These are phyloP conservation scores for Amylocystis lapponica DNA, from an alignment of 768 basidiomycete genomes.

Conservation along the genomic window DNA sequence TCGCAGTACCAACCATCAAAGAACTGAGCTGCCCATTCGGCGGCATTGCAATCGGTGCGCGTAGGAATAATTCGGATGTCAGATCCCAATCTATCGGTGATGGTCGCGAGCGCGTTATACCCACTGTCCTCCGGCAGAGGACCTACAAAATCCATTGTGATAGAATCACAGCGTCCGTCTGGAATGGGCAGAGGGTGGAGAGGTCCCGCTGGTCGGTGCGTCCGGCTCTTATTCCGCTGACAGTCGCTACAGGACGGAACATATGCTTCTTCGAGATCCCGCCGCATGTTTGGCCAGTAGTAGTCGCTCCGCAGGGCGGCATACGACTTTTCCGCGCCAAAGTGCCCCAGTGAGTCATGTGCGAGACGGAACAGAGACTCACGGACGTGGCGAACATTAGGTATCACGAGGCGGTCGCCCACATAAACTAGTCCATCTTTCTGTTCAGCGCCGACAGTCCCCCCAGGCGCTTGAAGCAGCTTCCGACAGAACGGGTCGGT, in stretches of 20 bases:
- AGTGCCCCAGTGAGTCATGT: constrained; percentile 15
- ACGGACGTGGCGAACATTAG: constrained; percentile 6
- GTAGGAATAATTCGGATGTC: constrained; percentile 11
- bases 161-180: constrained; percentile 12
- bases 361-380: constrained; percentile 11
- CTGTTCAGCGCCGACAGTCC: not conserved
- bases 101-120: constrained; percentile 22
- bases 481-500: constrained; percentile 5
- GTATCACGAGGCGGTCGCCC: constrained; percentile 17
- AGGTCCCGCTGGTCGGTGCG: constrained; percentile 15
- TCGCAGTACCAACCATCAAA: constrained; percentile 26
- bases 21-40: constrained; percentile 16
- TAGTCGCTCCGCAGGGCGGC: constrained; percentile 8
- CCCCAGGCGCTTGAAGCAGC: not conserved
- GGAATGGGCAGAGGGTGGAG: constrained; percentile 19
- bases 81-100: constrained; percentile 15
- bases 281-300: constrained; percentile 27
- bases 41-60: constrained; percentile 7
- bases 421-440: constrained; percentile 14
- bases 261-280: constrained; percentile 23
- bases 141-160: constrained; percentile 28
- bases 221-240: constrained; percentile 29
- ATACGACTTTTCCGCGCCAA: constrained; percentile 16
- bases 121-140: constrained; percentile 22
- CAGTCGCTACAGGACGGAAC: constrained; percentile 27